A percentile compares a stretch with the other conserved stretches of the same genome.
phyloP scores from a whole-genome alignment of 1,139 yeast genomes.

The Diutina scorzettiae region DNA sequence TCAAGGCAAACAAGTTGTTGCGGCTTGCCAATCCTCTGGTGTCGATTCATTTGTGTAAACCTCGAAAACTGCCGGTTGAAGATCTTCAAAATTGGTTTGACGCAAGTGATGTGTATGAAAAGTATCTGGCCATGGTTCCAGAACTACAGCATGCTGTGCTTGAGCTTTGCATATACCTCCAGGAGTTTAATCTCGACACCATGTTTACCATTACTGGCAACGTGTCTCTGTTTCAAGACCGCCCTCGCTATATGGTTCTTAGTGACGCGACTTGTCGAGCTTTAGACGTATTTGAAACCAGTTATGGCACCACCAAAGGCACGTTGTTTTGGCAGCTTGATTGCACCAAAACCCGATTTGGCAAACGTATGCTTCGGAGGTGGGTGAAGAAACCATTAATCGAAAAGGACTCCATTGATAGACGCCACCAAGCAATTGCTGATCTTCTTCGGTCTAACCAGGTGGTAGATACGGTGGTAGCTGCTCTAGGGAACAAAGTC shows the following conservation, averaged over 20 bases:
- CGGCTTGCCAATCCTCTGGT: neutral
- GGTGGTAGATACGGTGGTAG: slow-evolving; percentile 40
- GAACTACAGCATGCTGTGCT: slow-evolving; percentile 31
- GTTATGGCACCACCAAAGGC: slow-evolving; percentile 48
- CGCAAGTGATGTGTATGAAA: neutral
- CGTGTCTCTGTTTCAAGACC: slow-evolving; percentile 38
- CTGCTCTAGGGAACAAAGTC: slow-evolving; percentile 22
- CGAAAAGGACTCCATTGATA: slow-evolving; percentile 37
- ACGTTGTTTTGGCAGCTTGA: slow-evolving; percentile 70
- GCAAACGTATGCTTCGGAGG: slow-evolving; percentile 47
- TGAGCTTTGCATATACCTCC: slow-evolving; percentile 40
- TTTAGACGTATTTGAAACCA: slow-evolving; percentile 62
- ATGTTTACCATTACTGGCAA: slow-evolving; percentile 43
- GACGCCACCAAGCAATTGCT: slow-evolving; percentile 52
- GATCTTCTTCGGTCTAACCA: slow-evolving; percentile 38
- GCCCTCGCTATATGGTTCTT: slow-evolving; percentile 46
- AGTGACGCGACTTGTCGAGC: slow-evolving; percentile 58
- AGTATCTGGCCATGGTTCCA: neutral
- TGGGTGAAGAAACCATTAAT: slow-evolving; percentile 75
- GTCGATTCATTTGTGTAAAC: neutral
- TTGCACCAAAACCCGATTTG: slow-evolving; percentile 70
- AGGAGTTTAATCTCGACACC: slow-evolving; percentile 48
- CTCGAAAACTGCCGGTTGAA: neutral
- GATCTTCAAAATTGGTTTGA: neutral
- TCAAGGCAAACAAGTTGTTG: neutral